Base-by-base conservation (phyloP, 2,329 filamentous ascomycete species). In the Diaporthe citri region DNA sequence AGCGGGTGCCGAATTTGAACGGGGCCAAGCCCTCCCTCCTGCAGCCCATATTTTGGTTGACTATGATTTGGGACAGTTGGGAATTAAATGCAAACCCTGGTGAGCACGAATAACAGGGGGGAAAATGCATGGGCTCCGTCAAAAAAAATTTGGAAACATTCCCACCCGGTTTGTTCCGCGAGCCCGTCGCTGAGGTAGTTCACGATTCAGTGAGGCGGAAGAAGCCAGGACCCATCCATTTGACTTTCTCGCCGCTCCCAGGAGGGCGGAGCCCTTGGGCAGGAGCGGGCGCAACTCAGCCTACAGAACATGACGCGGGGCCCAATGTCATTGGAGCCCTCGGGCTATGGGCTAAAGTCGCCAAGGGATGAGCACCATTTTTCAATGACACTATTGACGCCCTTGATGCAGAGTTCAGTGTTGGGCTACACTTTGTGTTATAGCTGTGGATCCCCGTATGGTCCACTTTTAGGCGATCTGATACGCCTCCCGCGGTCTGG, bases 401-500 rank as follows among this genome's bases (percentile, higher is more conserved):
- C 56, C 20, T n/a, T 41, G 57, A 28, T 20, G 43, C 34, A 25
- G 34, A 28, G 31, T 39, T 43, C n/a, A 64, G 46, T 64, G 17
- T 28, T 46, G 39, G 25, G 34, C 25, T 36, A 51, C 22, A 39
- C 48, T 36, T 17, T 67, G 22, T 52, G 25, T 20, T 52, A 39
- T 41, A 52, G 34, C 46, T 39, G 48, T 28, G 46, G 64, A 39
- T 25, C 34, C 46, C 8, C 34, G 3, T n/a, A 17, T 20, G 46
- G n/a, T 31, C 46, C 64, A 52, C 64, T 67, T 51, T 39, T 25
- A 4, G 64, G 64, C 64, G 46, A 67, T 67, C 64, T 67, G 64
- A 67, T 52, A 52, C 64, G 64, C 46, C 64, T 28, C 64, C 31
- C 46, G 46, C 46, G 46, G 64, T 52, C 64, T 67, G 46, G 64